Evolutionary conservation across 2,329 filamentous ascomycete genomes (phyloP).

Genomic region (Myriangium duriaei): DNA sequence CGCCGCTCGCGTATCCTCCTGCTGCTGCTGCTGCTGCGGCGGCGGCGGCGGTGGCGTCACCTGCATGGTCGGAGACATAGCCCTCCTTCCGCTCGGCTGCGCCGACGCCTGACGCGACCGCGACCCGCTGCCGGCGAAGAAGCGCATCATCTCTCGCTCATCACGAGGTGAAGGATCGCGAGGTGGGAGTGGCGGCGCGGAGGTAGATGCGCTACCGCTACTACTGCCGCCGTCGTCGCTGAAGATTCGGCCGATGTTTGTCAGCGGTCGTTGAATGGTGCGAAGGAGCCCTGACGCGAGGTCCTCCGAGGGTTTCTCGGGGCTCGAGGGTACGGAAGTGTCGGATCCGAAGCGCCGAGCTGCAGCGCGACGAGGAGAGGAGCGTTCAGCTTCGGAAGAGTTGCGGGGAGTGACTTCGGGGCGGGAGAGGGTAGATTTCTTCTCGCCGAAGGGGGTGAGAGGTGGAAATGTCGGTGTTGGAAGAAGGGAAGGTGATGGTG

Average conservation of each 20-base stretch:
- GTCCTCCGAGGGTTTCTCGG: conserved; percentile 18
- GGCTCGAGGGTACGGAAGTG: not conserved
- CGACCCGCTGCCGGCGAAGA: conserved; percentile 8
- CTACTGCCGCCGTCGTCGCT: conserved; percentile 47
- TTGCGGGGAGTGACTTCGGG: conserved; percentile 48
- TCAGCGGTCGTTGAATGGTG: conserved; percentile 81
- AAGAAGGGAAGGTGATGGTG: conserved; percentile 18
- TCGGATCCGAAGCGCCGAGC: conserved; percentile 35
- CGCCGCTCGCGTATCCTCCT: conserved; percentile 39
- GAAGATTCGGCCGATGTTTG: conserved; percentile 89
- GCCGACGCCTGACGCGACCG: conserved; percentile 9
- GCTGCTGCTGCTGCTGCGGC: conserved; percentile 13
- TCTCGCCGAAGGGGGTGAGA: conserved; percentile 29
- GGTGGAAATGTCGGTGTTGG: conserved; percentile 28
- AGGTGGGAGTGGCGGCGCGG: conserved; percentile 31
- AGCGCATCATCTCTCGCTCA: conserved; percentile 11
- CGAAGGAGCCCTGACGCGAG: conserved; percentile 69
- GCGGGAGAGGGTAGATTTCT: conserved; percentile 36
- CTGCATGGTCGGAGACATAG: too few species aligned
- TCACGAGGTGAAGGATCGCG: conserved; percentile 21
- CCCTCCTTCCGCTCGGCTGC: conserved; percentile 5
- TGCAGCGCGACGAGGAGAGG: conserved; percentile 42
- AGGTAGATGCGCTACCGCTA: conserved; percentile 14
- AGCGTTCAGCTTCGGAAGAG: conserved; percentile 48
- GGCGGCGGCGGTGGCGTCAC: too few species aligned